Conservation (phyloP, 352 stramenopile species). For the Globisporangium mamillatum region DNA sequence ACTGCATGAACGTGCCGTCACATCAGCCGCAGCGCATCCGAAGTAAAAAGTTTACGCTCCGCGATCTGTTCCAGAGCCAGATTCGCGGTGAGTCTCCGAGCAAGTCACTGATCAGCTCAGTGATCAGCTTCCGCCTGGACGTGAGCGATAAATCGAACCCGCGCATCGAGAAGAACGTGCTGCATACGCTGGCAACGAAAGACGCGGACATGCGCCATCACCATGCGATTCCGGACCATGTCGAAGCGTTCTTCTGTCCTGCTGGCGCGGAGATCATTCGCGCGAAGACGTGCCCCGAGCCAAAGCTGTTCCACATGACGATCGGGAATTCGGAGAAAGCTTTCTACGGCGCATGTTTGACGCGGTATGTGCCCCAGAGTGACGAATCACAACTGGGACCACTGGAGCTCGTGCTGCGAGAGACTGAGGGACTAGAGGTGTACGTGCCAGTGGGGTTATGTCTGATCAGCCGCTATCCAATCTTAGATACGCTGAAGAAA, state of each 20-base stretch:
- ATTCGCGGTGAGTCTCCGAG: conserved; percentile 55
- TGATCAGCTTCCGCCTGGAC: conserved; percentile 68
- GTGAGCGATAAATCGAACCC: conserved; percentile 53
- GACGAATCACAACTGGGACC: conserved; percentile 65
- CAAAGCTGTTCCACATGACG: conserved; percentile 80
- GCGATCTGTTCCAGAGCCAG: conserved; percentile 63
- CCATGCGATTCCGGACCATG: conserved; percentile 76
- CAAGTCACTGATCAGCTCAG: conserved; percentile 67
- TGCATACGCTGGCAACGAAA: conserved; percentile 66
- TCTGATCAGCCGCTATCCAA: conserved; percentile 77
- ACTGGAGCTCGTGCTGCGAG: conserved; percentile 74
- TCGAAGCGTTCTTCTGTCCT: conserved; percentile 81
- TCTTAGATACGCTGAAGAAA: conserved; percentile 76
- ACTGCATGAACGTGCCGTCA: conserved; percentile 85
- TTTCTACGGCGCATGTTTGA: conserved; percentile 82
- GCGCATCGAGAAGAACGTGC: conserved; percentile 60
- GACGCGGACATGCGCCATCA: conserved; percentile 69
- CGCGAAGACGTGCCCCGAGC: conserved; percentile 49
- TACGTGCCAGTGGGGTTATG: conserved; percentile 77
- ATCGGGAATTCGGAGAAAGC: conserved; percentile 80
- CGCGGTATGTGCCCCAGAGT: conserved; percentile 68
- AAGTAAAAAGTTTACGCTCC: conserved; percentile 65
- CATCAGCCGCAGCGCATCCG: conserved; percentile 75
- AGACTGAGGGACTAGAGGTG: conserved; percentile 78
- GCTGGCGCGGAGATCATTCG: conserved; percentile 56